A percentile compares a stretch with the other conserved stretches of the same genome.
Conservation (phyloP, 257 asterid genomes). For the Euphrasia confusa region DNA sequence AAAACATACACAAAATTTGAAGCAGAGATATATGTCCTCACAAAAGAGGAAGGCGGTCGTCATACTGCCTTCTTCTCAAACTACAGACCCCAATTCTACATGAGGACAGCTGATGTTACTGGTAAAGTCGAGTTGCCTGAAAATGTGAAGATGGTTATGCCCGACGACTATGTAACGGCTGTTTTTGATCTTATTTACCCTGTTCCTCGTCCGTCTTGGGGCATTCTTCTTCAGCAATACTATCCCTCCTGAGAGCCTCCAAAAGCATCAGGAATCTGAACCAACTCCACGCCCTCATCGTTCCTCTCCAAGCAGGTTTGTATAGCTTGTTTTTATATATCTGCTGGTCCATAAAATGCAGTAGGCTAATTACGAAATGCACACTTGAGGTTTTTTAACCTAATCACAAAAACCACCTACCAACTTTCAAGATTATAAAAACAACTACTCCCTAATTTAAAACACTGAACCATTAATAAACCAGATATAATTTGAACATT, state of each 20-base stretch:
- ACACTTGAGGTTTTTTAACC: too few species aligned
- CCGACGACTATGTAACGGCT: constrained; percentile 98
- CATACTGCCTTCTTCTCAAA: constrained; percentile 97
- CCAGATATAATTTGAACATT: too few species aligned
- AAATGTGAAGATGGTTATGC: constrained; percentile 97
- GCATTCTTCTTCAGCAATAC: constrained; percentile 28
- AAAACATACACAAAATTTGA: constrained; percentile 89
- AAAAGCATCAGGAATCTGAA: constrained; percentile 33
- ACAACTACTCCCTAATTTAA: too few species aligned
- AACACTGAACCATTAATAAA: too few species aligned
- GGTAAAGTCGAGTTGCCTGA: constrained; percentile 97
- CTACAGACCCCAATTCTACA: constrained; percentile 91
- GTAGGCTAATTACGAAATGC: neutral
- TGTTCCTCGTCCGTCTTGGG: constrained; percentile 39
- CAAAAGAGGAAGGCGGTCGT: constrained; percentile 99
- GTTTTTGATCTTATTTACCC: constrained; percentile 80
- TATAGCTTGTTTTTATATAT: neutral
- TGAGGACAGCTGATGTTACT: constrained; percentile 98
- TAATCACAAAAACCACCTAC: too few species aligned
- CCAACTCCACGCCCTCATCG: constrained; percentile 49
- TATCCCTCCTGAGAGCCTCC: constrained; percentile 40
- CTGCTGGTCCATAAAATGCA: neutral
- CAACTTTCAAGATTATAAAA: too few species aligned
- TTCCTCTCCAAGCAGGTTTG: constrained; percentile 83
- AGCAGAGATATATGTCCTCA: constrained; percentile 95